Evolutionary conservation across 2,329 filamentous ascomycete species (phyloP), one percentile per base, ranked within the genome.

Genomic region (Venturia pyrina): DNA sequence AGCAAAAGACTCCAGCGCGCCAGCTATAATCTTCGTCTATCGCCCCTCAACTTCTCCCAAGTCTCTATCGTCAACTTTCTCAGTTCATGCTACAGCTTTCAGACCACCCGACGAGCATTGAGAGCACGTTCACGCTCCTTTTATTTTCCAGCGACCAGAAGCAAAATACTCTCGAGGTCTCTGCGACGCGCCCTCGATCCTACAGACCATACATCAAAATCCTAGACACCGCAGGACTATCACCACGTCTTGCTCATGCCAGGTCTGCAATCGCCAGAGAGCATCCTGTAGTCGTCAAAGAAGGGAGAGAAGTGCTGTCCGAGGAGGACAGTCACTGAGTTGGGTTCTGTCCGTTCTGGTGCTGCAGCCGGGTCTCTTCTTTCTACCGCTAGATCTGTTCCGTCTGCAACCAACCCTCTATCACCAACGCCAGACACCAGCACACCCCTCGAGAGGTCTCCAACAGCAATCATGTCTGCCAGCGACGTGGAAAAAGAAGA

Each of bases 401-500:
- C 48, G 21, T 28, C 21, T 28, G 5, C 48, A 53, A 53, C 21
- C 24, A 53, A 59, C 28, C 32, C 53, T 32, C 53, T 34, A n/a
- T 13, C 53, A 59, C 53, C 53, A 59, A 15, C 53, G 28, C 53
- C 32, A 59, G 19, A 19, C 19, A 37, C 28, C 53, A 59, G 32
- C 50, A 59, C 53, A 34, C 32, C 4, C 11, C 32, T 59, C 19
- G 28, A 8, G 15, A 59, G 53, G 28, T 13, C 8, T 17, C 15
- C 53, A 19, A 59, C 53, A 37, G 32, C 53, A 37, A 59, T 37
- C 53, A 59, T 59, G 53, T 59, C 53, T 10, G 10, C 53, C 53
- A 59, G 53, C 32, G 53, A 59, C 53, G 32, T 59, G 34, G 53
- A 41, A 41, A 65, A 59, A 59, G 48, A 65, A 40, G 63, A 65